Base-by-base conservation (phyloP, 306 rosid genomes). In the Prunus padus region DNA sequence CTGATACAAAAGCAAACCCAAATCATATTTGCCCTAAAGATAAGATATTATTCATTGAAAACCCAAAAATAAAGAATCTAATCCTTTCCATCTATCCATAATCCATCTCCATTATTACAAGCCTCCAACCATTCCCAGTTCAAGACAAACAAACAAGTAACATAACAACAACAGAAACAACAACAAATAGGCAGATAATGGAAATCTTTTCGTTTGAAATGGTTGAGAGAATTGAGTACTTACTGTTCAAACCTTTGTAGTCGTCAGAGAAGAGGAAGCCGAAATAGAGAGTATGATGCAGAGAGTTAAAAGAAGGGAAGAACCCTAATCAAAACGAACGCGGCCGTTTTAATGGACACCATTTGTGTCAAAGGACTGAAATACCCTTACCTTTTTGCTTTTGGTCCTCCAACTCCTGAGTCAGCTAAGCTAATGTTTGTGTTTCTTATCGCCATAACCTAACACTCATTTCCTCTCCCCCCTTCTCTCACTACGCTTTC, bases 381-480 rank as follows among this genome's bases (percentile, higher is more conserved):
- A 22, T 22, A 20, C 7, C 77, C 77, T 45, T 0, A 3, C 26
- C 47, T 55, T 57, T 57, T 0, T 16, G 1, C 8, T 42, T 42
- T 22, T 3, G 14, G 4, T 1, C 65, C 9, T 55, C 67, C 67
- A 13, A 15, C 49, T 33, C 37, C 49, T 5, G 7, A 14, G 52
- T 72, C 37, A 8, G 67, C 67, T 42, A 14, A 8, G 67, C 67
- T 56, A 20, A 33, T 3, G 25, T 46, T 25, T 15, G 18, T 37
- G 25, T 23, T 28, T 19, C 37, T 19, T 69, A 22, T 69, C 74
- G 12, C 26, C 15, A 6, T 57, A 44, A 71, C 80, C 80, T 68
- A 77, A 20, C 10, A 2, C 56, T 28, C 73, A 20, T 2, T 50
- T 45, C 55, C 61, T 19, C 64, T 62, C 55, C 3, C 23, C 12